Conservation (phyloP, 768 basidiomycete species). For the Podaxis sp. region DNA sequence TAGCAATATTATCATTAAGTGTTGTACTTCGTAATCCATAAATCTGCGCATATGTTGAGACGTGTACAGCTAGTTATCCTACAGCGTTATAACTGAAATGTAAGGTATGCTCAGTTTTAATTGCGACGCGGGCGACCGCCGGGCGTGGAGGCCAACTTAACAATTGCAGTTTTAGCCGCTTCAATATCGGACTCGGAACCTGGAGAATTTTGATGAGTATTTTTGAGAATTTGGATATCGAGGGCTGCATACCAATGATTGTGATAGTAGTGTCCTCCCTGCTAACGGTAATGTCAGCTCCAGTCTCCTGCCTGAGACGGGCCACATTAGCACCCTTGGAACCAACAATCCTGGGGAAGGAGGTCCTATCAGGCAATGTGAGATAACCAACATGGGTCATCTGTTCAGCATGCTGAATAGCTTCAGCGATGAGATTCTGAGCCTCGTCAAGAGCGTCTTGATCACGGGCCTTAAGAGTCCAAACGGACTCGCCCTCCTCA, state of each 20-base stretch:
- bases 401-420: slow-evolving; percentile 67
- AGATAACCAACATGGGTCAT: slow-evolving; percentile 85
- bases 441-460: slow-evolving; percentile 77
- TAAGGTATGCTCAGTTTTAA: slow-evolving; percentile 25
- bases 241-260: slow-evolving; percentile 67
- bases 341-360: slow-evolving; percentile 93
- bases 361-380: slow-evolving; percentile 76
- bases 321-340: slow-evolving; percentile 88
- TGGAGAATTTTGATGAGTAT: slow-evolving; percentile 28
- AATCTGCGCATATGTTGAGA: slow-evolving; percentile 29
- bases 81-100: slow-evolving; percentile 6
- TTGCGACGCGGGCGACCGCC: slow-evolving; percentile 41
- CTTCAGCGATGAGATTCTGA: slow-evolving; percentile 61
- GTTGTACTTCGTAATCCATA: slow-evolving; percentile 10
- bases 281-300: slow-evolving; percentile 89
- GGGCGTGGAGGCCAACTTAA: slow-evolving; percentile 50
- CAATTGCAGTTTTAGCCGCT: slow-evolving; percentile 76
- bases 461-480: slow-evolving; percentile 84
- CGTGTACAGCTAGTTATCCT: slow-evolving; percentile 12
- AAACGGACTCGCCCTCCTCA: slow-evolving; percentile 81
- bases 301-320: slow-evolving; percentile 84
- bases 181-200: slow-evolving; percentile 68
- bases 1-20: slow-evolving; percentile 1
- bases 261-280: slow-evolving; percentile 86
- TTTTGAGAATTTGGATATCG: neutral